Evolutionary conservation across 805 yeast genomes (phyloP), one percentile per base, ranked within the genome.

Genomic region (Clavispora phyllophila): DNA sequence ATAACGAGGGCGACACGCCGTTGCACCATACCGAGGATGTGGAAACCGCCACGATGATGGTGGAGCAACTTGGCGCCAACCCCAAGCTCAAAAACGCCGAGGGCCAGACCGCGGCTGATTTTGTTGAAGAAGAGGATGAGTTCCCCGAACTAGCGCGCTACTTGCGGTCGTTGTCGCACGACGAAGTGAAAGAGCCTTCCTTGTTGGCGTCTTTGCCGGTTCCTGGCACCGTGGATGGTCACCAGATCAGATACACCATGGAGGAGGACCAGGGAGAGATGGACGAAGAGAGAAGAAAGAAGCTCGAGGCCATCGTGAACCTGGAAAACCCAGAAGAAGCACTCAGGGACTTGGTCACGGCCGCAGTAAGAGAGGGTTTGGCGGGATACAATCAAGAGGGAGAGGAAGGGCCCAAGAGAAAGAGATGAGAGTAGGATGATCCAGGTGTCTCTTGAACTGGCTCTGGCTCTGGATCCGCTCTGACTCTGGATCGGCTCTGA

Each of bases 1-100:
- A 93, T 53, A 65, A 65, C 18, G 99, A 95, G 50, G 97, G 98
- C 2, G 99, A 93, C 55, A 84, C 98, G 0, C 97, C 99, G 0
- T 69, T 93, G 47, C 98, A 91, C 61, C 95, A 88, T 52, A 87
- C 81, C 18, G 99, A 93, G 57, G 84, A 81, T 42, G 64, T 77
- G 0, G 67, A 59, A 1, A 73, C 80, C 1, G 97, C 96, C 1
- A 77, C 75, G 50, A 54, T 72, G 19, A 66, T 93, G 41, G 72
- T 93, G 0, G 87, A 81, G 50, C 78, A 79, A 40, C 72, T 82
- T 25, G 72, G 76, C 4, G 96, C 91, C 0, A 84, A 87, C 61
- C 73, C 68, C 58, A 77, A 62, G 35, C 53, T 79, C 28, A 76
- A 70, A 57, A 91, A 93, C 60, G 61, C 65, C 35, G 96, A 87